Evolutionary conservation across 2,329 filamentous ascomycete species (phyloP), one percentile per base, ranked within the genome.

Genomic region (Graphium sp.): DNA sequence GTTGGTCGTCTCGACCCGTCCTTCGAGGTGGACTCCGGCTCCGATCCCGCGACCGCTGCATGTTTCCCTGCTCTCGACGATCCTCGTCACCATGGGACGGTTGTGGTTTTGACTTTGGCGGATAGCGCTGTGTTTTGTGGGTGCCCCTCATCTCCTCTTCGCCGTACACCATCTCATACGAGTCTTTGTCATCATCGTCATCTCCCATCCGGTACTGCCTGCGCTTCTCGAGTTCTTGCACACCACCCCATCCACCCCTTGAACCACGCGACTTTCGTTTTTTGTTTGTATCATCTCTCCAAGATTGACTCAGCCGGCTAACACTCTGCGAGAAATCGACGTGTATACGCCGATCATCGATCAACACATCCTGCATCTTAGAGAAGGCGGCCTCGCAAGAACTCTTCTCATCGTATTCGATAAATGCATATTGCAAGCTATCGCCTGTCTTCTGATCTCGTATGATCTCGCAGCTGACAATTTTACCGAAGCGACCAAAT

Each of bases 261-360:
- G 53, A 53, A 3, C 56, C 49, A 44, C 62, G 49, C 49, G 66
- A 41, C 51, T 58, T 56, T 26, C 87, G 68, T 56, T 92, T 94
- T 22, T 66, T 68, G 44, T 92, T 92, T 13, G 85, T 83, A 23
- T 76, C 75, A 34, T 72, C 77, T 36, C 89, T 69, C 89, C 89
- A 98, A 11, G 75, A 74, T 36, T 92, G 82, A 25, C 83, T 89
- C 6, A 98, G 56, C 46, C 83, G 87, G 36, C 74, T 69, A 35
- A 85, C 89, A 47, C 83, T 93, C 56, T 98, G 89, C 8, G 85
- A 94, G 52, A 98, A 98, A 54, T 98, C 89, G 32, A 98, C 89
- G 46, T 98, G 89, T 37, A 98, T 98, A 23, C 89, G 76, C 38
- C 93, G 81, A 42, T 98, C 89, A 44, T 98, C 89, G 38, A 98